A percentile compares a stretch with the other conserved stretches of the same genome.
Evolutionary conservation across 2,329 filamentous ascomycete genomes (phyloP).

Genomic region (Calonectria multiphialidica): DNA sequence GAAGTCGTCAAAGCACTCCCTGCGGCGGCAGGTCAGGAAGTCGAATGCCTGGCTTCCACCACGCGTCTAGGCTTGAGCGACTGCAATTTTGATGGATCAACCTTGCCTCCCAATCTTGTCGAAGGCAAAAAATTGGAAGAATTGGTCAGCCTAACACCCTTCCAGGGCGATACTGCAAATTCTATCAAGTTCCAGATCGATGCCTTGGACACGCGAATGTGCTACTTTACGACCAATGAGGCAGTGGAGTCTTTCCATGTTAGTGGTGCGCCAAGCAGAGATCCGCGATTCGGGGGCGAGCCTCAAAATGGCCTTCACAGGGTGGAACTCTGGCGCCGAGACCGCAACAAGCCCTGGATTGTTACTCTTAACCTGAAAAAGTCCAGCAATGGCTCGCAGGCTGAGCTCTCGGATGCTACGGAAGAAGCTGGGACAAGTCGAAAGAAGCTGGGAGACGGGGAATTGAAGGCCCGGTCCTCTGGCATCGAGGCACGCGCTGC

Average conservation of each 20-base stretch:
- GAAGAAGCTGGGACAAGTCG: not conserved
- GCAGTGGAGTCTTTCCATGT: conserved; percentile 76
- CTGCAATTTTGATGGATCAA: conserved; percentile 77
- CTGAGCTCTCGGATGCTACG: not conserved
- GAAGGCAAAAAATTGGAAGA: conserved; percentile 58
- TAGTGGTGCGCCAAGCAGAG: conserved; percentile 67
- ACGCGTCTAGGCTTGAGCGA: conserved; percentile 63
- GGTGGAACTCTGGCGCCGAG: conserved; percentile 84
- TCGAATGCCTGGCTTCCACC: conserved; percentile 62
- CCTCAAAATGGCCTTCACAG: conserved; percentile 73
- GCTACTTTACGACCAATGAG: conserved; percentile 78
- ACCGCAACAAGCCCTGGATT: conserved; percentile 82
- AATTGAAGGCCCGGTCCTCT: conserved; percentile 29
- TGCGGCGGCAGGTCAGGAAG: conserved; percentile 72
- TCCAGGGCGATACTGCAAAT: conserved; percentile 53
- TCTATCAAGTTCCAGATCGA: conserved; percentile 73
- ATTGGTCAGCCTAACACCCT: conserved; percentile 72
- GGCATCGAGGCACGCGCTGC: conserved; percentile 16
- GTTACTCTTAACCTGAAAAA: conserved; percentile 57
- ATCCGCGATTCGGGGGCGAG: conserved; percentile 74
- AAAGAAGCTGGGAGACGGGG: conserved; percentile 14
- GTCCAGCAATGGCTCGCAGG: not conserved
- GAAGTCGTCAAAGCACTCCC: conserved; percentile 78
- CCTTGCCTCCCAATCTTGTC: conserved; percentile 70
- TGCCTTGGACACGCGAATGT: conserved; percentile 83